Percentiles rank a stretch among this genome's conserved stretches.
Evolutionary conservation across 495 filamentous ascomycete species (phyloP).

Genomic region (Thozetella sp.): DNA sequence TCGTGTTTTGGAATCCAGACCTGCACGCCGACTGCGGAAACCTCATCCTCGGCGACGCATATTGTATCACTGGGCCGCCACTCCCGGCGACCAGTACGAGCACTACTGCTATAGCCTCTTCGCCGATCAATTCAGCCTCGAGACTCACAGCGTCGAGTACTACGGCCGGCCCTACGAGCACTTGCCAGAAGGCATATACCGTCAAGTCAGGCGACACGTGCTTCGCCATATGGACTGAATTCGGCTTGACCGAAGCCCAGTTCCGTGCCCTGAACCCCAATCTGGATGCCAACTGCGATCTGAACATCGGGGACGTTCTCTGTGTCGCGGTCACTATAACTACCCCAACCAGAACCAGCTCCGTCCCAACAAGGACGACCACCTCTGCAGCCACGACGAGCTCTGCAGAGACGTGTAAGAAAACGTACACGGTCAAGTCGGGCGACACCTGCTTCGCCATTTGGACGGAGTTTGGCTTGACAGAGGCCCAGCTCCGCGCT

Average conservation of each 20-base stretch:
- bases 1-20: conserved; percentile 23
- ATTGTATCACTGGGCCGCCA: conserved; percentile 12
- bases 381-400: no score
- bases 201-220: not conserved
- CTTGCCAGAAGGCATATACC: not conserved
- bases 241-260: not conserved
- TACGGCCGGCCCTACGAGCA: no score
- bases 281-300: not conserved
- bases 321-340: not conserved
- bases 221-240: not conserved
- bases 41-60: conserved; percentile 19
- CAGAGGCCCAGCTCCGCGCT: not conserved
- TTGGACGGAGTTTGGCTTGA: not conserved
- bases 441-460: not conserved
- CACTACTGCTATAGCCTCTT: no score
- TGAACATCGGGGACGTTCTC: not conserved
- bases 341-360: not conserved
- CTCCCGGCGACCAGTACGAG: not conserved
- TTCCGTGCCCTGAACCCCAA: not conserved
- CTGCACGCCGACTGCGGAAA: conserved; percentile 19
- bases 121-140: no score
- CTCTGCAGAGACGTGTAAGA: not conserved
- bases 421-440: not conserved
- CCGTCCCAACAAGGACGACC: no score
- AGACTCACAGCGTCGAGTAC: no score